Base-by-base conservation (phyloP, 73 alveolate species). In the Symbiodinium pilosum region DNA sequence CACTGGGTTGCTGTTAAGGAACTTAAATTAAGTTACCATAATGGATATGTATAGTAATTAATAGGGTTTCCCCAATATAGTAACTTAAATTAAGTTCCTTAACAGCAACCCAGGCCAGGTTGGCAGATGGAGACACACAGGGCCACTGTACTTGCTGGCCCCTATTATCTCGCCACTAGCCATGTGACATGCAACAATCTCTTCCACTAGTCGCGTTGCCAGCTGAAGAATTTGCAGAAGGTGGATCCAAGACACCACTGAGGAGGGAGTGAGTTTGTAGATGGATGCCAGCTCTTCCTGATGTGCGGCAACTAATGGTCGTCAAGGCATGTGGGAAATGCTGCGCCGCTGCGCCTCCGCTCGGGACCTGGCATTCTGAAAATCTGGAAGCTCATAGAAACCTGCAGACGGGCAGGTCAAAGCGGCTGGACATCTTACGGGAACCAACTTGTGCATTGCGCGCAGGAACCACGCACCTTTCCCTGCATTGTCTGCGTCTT, bases 401-500 rank as follows among this genome's bases (percentile, higher is more conserved):
- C 81, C 81, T 64, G 81, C 73, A 8, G 73, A n/a, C 32, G n/a
- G n/a, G 2, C 71, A 21, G 71, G n/a, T 54, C 71, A 54, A 8
- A n/a, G 26, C 20, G 26, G 71, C 71, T 54, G 73, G 32, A 54
- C 73, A 54, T 16, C 8, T 47, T 30, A 54, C 71, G 18, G 7
- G n/a, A 54, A 21, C 71, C 18, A 54, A 30, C 71, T 30, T 16
- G 26, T 24, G 26, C 30, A n/a, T 54, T 30, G 26, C 34, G 28
- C 26, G 73, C 73, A 54, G 73, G 26, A 8, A 8, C 69, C 30
- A 14, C 47, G 32, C 14, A 77, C 96, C 96, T 91, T 91, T n/a
- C n/a, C 96, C 96, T 1, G 96, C 87, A n/a, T 41, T 30, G 75
- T 91, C 96, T 8, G 96, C 73, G 26, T 91, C 81, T 64, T 64